These are phyloP conservation scores for Parietaria judaica DNA, from an alignment of 306 rosid species.

Conservation along the genomic window DNA sequence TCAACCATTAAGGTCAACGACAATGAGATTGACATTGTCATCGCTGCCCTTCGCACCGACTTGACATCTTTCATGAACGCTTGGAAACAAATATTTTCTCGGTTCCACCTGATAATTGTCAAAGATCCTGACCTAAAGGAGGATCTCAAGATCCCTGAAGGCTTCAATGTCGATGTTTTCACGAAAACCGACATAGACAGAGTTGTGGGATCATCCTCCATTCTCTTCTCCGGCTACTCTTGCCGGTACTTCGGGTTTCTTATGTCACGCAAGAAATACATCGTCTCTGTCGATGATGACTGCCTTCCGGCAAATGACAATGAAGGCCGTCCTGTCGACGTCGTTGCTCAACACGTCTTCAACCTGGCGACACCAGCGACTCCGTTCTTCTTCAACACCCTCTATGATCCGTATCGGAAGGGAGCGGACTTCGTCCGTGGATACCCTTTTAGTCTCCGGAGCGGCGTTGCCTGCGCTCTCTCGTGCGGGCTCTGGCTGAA, in stretches of 20 bases:
- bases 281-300: conserved; percentile 85
- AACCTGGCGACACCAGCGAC: conserved; percentile 93
- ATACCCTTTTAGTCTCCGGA: conserved; percentile 93
- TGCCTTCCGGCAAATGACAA: conserved; percentile 73
- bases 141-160: conserved; percentile 68
- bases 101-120: conserved; percentile 74
- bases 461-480: conserved; percentile 71
- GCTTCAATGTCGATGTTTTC: conserved; percentile 57
- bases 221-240: conserved; percentile 80
- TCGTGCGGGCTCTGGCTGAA: conserved; percentile 98
- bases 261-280: conserved; percentile 67
- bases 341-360: conserved; percentile 61
- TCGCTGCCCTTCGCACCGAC: conserved; percentile 70
- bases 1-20: conserved; percentile 31
- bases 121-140: conserved; percentile 77
- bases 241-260: conserved; percentile 92
- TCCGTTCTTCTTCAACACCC: conserved; percentile 97
- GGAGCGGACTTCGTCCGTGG: conserved; percentile 99
- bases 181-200: conserved; percentile 56
- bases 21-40: conserved; percentile 80
- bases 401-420: conserved; percentile 81
- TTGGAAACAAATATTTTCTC: conserved; percentile 71
- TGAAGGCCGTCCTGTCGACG: conserved; percentile 48
- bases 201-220: conserved; percentile 62
- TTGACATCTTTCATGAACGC: conserved; percentile 59